Percentiles rank a stretch among this genome's conserved stretches.
Evolutionary conservation across 331 rosid species (phyloP).

Genomic region (Quercus lobata): DNA sequence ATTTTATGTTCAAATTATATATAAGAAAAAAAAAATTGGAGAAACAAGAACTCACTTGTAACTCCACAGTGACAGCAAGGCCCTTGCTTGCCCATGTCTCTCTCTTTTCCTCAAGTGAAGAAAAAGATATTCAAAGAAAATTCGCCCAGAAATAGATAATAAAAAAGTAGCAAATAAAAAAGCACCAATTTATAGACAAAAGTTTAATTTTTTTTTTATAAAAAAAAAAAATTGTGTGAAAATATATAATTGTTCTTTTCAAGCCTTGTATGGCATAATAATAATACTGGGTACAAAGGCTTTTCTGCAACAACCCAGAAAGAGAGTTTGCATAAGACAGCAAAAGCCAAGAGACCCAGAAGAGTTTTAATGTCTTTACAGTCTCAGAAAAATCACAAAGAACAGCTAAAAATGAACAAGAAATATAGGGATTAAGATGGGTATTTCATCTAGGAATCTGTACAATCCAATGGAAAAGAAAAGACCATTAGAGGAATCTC

Average conservation of each 20-base stretch:
- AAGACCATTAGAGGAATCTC: conserved; percentile 77
- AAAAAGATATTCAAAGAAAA: conserved; percentile 32
- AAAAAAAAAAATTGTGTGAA: background rate
- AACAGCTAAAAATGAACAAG: conserved; percentile 36
- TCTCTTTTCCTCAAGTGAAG: conserved; percentile 44
- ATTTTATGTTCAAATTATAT: background rate
- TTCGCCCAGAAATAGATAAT: conserved; percentile 16
- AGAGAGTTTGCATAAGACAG: conserved; percentile 50
- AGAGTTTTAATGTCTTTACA: conserved; percentile 40
- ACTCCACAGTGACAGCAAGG: conserved; percentile 99
- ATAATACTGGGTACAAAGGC: conserved; percentile 39
- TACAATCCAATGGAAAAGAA: conserved; percentile 76
- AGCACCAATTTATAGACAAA: conserved; percentile 23
- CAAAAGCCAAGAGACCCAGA: conserved; percentile 72
- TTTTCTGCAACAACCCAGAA: conserved; percentile 52
- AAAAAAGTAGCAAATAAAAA: background rate
- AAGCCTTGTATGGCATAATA: conserved; percentile 31
- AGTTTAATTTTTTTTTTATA: background rate
- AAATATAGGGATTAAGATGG: conserved; percentile 54
- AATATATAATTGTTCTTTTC: conserved; percentile 33
- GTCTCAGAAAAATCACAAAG: conserved; percentile 39
- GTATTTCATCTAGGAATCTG: conserved; percentile 41
- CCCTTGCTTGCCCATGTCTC: conserved; percentile 95
- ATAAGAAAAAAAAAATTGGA: conserved; percentile 30
- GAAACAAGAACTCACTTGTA: conserved; percentile 99